These are phyloP conservation scores for Trypanosoma vivax DNA, from an alignment of 208 protist species.

Conservation along the genomic window DNA sequence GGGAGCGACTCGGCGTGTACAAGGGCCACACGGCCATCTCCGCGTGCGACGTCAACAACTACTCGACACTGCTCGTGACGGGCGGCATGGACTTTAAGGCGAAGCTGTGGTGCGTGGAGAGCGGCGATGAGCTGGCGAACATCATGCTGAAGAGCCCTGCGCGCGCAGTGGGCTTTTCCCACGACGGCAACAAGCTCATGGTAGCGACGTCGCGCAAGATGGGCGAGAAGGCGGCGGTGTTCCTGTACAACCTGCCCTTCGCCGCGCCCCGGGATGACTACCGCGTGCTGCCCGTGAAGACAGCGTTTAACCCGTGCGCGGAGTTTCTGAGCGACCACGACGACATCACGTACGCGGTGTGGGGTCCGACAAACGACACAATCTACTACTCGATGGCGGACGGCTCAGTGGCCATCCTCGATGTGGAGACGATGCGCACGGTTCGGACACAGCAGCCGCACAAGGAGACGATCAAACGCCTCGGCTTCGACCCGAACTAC, in stretches of 20 bases:
- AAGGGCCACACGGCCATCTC: slow-evolving; percentile 91
- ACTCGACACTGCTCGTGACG: slow-evolving; percentile 80
- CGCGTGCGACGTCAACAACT: slow-evolving; percentile 89
- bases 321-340: slow-evolving; percentile 38
- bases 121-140: slow-evolving; percentile 74
- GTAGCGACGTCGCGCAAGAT: slow-evolving; percentile 86
- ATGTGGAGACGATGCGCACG: slow-evolving; percentile 85
- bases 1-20: slow-evolving; percentile 95
- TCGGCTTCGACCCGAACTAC: slow-evolving; percentile 88
- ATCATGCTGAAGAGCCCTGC: slow-evolving; percentile 71
- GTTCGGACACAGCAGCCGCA: slow-evolving; percentile 66
- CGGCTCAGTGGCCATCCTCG: slow-evolving; percentile 88
- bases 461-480: slow-evolving; percentile 58
- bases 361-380: slow-evolving; percentile 94
- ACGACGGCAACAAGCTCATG: slow-evolving; percentile 90
- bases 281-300: slow-evolving; percentile 53
- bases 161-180: slow-evolving; percentile 70
- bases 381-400: slow-evolving; percentile 93
- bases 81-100: slow-evolving; percentile 71
- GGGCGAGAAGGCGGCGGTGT: slow-evolving; percentile 70
- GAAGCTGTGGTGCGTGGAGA: slow-evolving; percentile 89
- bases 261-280: slow-evolving; percentile 39
- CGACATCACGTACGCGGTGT: slow-evolving; percentile 87
- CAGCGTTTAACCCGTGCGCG: slow-evolving; percentile 52
- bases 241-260: slow-evolving; percentile 88